These are phyloP conservation scores for Russula sp. DNA, from an alignment of 768 basidiomycete species.

Conservation along the genomic window DNA sequence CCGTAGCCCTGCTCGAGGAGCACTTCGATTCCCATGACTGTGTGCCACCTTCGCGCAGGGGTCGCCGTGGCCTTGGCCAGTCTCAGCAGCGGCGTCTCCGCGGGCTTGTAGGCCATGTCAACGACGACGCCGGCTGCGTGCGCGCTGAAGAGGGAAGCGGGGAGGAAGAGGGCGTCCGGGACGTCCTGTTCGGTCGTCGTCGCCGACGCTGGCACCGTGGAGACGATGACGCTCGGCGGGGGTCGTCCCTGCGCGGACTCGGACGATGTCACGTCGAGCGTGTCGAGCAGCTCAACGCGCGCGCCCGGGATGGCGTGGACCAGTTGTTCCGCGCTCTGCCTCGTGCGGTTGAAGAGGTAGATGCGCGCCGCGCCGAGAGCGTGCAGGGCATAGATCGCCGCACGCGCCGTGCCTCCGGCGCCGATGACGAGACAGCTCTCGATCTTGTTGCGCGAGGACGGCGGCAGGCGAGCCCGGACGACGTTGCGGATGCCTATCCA, in stretches of 20 bases:
- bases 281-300: constrained; percentile 51
- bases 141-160: constrained; percentile 46
- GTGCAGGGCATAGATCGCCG: constrained; percentile 86
- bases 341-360: constrained; percentile 86
- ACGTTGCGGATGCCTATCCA: constrained; percentile 79
- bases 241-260: constrained; percentile 32
- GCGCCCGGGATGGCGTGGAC: constrained; percentile 58
- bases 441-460: constrained; percentile 29
- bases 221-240: constrained; percentile 70
- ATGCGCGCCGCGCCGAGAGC: constrained; percentile 59
- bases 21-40: constrained; percentile 76
- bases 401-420: constrained; percentile 90
- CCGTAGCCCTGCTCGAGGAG: constrained; percentile 83
- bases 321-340: constrained; percentile 61
- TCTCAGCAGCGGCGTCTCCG: constrained; percentile 69
- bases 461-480: constrained; percentile 39
- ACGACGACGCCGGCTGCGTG: constrained; percentile 64
- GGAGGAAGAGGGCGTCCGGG: constrained; percentile 40
- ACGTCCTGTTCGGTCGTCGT: constrained; percentile 36
- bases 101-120: constrained; percentile 93
- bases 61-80: constrained; percentile 45
- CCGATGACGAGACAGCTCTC: constrained; percentile 79
- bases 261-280: constrained; percentile 39
- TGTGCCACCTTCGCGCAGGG: constrained; percentile 48
- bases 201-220: constrained; percentile 74